Evolutionary conservation across 1,284 basidiomycete species (phyloP).

Genomic region (Fistulinella staudtii): DNA sequence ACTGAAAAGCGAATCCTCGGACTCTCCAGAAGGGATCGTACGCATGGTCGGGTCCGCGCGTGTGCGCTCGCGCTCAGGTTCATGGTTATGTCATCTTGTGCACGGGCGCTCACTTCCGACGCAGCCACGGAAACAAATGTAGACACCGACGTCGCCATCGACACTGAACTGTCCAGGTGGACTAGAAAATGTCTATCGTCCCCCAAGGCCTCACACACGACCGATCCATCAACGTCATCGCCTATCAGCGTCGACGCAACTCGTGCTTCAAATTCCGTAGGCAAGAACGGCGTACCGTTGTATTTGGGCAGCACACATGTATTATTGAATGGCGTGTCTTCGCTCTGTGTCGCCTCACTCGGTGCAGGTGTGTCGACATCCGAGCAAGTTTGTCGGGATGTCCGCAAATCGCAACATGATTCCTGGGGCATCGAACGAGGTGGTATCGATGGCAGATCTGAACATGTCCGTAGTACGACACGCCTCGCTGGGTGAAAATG

Average conservation of each 20-base stretch:
- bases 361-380: constrained; percentile 14
- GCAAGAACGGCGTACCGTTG: constrained; percentile 6
- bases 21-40: constrained; percentile 21
- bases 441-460: constrained; percentile 1
- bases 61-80: neutral
- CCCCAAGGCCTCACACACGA: neutral
- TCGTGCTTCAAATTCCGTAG: constrained; percentile 9
- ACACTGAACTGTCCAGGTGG: constrained; percentile 16
- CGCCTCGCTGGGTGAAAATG: constrained; percentile 14
- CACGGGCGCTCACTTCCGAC: constrained; percentile 7
- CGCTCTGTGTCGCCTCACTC: constrained; percentile 7
- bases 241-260: constrained; percentile 17
- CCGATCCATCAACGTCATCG: neutral
- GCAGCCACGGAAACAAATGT: constrained; percentile 9
- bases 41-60: neutral
- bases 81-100: neutral
- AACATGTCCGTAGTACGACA: constrained; percentile 1
- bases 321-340: constrained; percentile 25
- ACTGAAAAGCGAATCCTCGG: constrained; percentile 29
- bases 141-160: constrained; percentile 9
- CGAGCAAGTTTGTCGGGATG: constrained; percentile 3
- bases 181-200: constrained; percentile 21
- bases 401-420: constrained; percentile 19
- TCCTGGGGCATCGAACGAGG: constrained; percentile 15
- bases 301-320: constrained; percentile 16